Conservation (phyloP, 2,329 filamentous ascomycete species). For the Talaromyces sp. region DNA sequence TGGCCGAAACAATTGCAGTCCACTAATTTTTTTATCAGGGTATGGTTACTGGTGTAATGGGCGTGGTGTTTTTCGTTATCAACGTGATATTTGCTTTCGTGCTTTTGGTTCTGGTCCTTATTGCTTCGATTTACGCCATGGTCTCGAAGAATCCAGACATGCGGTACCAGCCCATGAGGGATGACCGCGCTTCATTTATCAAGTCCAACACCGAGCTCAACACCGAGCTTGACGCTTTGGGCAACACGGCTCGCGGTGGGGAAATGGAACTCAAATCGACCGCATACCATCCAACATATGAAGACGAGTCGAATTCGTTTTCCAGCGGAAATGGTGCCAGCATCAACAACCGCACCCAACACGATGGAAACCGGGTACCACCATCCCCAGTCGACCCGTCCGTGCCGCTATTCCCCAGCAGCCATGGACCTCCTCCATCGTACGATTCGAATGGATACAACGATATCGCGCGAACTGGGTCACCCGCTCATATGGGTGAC, state of each 20-base stretch:
- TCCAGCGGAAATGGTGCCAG: conserved; percentile 47
- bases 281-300: conserved; percentile 59
- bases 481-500: conserved; percentile 8
- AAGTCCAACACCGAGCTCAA: conserved; percentile 85
- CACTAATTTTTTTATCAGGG: conserved; percentile 35
- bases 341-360: conserved; percentile 46
- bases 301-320: conserved; percentile 67
- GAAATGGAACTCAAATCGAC: conserved; percentile 38
- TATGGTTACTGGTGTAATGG: conserved; percentile 80
- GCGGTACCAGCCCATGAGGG: conserved; percentile 92
- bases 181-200: conserved; percentile 95
- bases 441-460: conserved; percentile 18
- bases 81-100: conserved; percentile 81
- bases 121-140: conserved; percentile 72
- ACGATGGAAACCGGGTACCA: conserved; percentile 22
- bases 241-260: conserved; percentile 81
- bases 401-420: conserved; percentile 42
- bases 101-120: conserved; percentile 73
- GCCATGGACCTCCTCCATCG: conserved; percentile 35
- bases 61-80: conserved; percentile 80
- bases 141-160: conserved; percentile 91
- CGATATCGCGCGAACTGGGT: conserved; percentile 4
- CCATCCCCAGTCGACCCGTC: conserved; percentile 45
- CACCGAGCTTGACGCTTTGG: conserved; percentile 85
- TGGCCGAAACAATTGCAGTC: background rate